Evolutionary conservation across 257 asterid genomes (phyloP), one percentile per base, ranked within the genome.

Genomic region (Henckelia pumila): DNA sequence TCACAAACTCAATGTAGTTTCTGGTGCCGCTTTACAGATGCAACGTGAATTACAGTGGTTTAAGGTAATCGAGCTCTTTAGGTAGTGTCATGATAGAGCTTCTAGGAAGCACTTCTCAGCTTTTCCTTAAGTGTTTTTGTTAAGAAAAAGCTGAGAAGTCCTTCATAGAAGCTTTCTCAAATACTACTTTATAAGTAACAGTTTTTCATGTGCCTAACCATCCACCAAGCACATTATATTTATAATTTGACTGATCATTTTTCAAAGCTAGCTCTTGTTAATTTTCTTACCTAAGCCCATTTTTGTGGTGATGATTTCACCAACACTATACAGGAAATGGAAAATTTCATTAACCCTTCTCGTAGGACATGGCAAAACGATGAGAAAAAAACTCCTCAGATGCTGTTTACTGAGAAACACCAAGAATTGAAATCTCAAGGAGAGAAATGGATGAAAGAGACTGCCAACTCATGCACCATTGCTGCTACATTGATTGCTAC

Each of bases 381-480:
- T 0, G 9, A 1, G 0, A n/a, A 19, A 1, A 37, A 74, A 58
- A 17, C 78, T 13, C 74, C 74, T 11, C 16, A 47, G 16, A 32
- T 25, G 44, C 1, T 68, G 0, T 74, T 74, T 29, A 21, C 9
- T 9, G 63, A 61, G 16, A 59, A 73, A 3, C 78, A 73, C 61
- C 8, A 7, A 11, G 2, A 5, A 20, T 24, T 75, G 50, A 40
- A 20, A 59, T 24, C 17, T 1, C 11, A 33, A 14, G 79, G 71
- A 19, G 75, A 64, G 30, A 53, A 64, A 17, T 70, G 79, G 76
- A 29, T 70, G 70, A 75, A 71, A 65, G 64, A 28, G 8, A 64
- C 71, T 3, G 59, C 68, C 6, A 52, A 9, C 53, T 33, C 69
- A 6, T 69, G 67, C 9, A 58, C 50, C 6, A 59, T 70, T 25